Base-by-base conservation (phyloP, 1,139 yeast genomes). In the Yamadazyma atmosphaerica region DNA sequence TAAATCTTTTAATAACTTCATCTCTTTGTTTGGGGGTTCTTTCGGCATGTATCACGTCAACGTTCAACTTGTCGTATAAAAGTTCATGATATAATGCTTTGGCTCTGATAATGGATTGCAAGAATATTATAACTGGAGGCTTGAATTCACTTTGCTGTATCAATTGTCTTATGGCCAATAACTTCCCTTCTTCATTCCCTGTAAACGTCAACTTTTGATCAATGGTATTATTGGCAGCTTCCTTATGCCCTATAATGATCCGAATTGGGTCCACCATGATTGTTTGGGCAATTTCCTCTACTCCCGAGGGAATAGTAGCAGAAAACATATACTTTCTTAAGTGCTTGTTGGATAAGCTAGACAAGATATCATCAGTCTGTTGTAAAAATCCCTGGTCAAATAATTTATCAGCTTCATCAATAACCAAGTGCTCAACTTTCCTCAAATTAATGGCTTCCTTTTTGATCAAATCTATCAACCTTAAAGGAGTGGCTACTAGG, bases 391-490 rank as follows among this genome's bases (percentile, higher is more conserved):
- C 95, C 41, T 83, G 81, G 53, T 92, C 98, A 54, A 94, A 87
- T 39, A 94, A 68, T 53, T 87, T 86, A 69, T 94, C 99, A 4
- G 98, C 98, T 65, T 92, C 99, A 70, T 94, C 99, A 50, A 94
- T 80, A 13, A 92, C 76, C 39, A 92, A 65, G 55, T 81, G 83
- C 49, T 83, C 83, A 13, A 90, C 89, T 29, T 67, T 67, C 2
- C 81, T 64, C 37, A 92, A 68, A 51, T 81, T 83, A 3, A 72
- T 60, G 13, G 72, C 67, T 29, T 77, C 87, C 37, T 71, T 71
- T 44, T 83, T 79, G 27, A 88, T 78, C 34, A 87, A 72, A 50
- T 89, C 96, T 33, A 92, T 84, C 45, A 92, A 74, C 52, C 98
- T 72, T 52, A 88, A 70, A 3, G 99, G 99, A 0, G 98, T 94